Percentiles rank a stretch among this genome's conserved stretches.
Conservation (phyloP, 805 yeast species). For the Isabelozyma gotoi region DNA sequence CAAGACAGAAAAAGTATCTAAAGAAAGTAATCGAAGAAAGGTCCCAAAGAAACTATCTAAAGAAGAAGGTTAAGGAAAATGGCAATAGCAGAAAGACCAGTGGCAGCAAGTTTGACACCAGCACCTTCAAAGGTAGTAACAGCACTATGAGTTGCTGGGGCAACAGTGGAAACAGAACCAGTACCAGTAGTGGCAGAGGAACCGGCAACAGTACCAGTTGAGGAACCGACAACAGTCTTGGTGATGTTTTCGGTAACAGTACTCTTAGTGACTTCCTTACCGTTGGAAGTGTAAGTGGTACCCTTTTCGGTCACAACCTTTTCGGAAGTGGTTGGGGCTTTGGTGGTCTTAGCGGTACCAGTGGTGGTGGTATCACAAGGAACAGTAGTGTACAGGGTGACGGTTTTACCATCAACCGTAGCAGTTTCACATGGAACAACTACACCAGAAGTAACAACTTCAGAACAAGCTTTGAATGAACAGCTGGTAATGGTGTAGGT, state of each 20-base stretch:
- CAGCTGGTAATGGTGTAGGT: conserved; percentile 28
- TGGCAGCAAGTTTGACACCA: conserved; percentile 17
- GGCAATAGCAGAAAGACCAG: conserved; percentile 22
- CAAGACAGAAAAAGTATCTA: too few relatives aligned
- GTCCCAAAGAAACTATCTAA: conserved; percentile 11
- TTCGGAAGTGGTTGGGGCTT: neutral
- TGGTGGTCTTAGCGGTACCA: neutral
- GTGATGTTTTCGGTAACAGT: neutral
- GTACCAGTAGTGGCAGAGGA: neutral
- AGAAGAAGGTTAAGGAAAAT: conserved; percentile 32
- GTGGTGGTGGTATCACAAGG: conserved; percentile 24
- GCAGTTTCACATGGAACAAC: conserved; percentile 18
- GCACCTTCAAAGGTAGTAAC: conserved; percentile 11
- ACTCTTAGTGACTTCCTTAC: neutral
- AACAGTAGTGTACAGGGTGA: conserved; percentile 40
- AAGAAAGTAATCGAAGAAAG: too few relatives aligned
- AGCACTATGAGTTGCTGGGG: conserved; percentile 6
- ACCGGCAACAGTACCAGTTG: neutral
- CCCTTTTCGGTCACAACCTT: neutral
- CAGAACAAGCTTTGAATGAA: conserved; percentile 20
- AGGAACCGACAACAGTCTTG: neutral
- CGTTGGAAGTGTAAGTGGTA: neutral
- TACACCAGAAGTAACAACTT: neutral
- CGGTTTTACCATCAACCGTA: conserved; percentile 24
- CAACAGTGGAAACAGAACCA: neutral